phyloP scores from a whole-genome alignment of 148 eudicot species.

The Fagopyrum homotropicum region DNA sequence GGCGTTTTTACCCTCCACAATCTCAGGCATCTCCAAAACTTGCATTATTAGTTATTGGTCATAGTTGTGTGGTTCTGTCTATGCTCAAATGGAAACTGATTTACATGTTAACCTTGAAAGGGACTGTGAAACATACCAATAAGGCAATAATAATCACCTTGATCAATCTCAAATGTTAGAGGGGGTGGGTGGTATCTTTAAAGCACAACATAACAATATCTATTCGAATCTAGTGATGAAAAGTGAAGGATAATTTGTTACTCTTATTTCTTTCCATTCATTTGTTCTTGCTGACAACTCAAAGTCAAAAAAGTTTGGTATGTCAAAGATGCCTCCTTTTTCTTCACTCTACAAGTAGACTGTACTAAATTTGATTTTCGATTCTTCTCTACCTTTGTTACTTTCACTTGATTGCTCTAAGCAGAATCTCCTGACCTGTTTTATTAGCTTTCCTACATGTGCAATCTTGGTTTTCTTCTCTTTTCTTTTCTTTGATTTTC shows the following conservation, averaged over 20 bases:
- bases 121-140: too few species aligned
- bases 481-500: too few species aligned
- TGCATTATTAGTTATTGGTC: too few species aligned
- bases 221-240: background rate
- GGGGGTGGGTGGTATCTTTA: too few species aligned
- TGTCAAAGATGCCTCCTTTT: background rate
- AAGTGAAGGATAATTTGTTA: too few species aligned
- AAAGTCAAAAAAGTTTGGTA: background rate
- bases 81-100: too few species aligned
- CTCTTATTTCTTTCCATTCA: background rate
- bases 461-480: background rate
- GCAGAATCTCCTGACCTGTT: background rate
- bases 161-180: too few species aligned
- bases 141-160: too few species aligned
- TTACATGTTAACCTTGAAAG: too few species aligned
- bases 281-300: background rate
- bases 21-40: too few species aligned
- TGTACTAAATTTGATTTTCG: background rate
- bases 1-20: too few species aligned
- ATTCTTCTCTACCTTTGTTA: background rate
- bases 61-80: too few species aligned
- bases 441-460: background rate
- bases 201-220: background rate
- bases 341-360: background rate
- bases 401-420: slow-evolving; percentile 1